A percentile compares a stretch with the other conserved stretches of the same genome.
phyloP scores from a whole-genome alignment of 2,329 filamentous ascomycete species.

The Ophiocordyceps camponoti-saundersi region DNA sequence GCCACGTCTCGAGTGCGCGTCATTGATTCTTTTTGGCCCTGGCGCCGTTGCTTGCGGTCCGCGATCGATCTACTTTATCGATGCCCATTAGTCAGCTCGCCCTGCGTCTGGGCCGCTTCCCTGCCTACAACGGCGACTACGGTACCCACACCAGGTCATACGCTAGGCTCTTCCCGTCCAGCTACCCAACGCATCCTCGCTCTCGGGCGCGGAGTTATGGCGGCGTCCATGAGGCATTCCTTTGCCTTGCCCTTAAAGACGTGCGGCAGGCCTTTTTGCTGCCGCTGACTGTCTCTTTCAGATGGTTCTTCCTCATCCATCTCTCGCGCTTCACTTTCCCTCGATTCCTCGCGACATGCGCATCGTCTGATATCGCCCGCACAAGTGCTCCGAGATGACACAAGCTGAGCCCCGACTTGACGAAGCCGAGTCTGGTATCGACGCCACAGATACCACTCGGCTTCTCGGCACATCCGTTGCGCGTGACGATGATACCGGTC shows the following conservation, averaged over 20 bases:
- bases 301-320: not conserved
- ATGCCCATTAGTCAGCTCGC: not conserved
- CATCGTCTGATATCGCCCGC: not conserved
- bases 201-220: not conserved
- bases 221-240: not conserved
- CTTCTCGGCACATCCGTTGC: conserved; percentile 1
- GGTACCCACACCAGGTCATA: not conserved
- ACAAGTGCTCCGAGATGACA: not conserved
- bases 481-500: not conserved
- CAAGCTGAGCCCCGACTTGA: not conserved
- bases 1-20: not conserved
- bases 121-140: not conserved
- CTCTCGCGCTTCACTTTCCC: not conserved
- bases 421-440: not conserved
- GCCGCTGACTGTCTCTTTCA: not conserved
- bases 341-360: not conserved
- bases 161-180: not conserved
- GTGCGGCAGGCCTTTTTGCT: not conserved
- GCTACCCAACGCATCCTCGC: not conserved
- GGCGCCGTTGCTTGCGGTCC: not conserved
- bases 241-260: not conserved
- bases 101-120: not conserved
- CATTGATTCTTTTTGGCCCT: not conserved
- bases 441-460: conserved; percentile 1
- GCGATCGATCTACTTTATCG: too few species aligned